Percentiles rank a stretch among this genome's conserved stretches.
Conservation (phyloP, 2,329 filamentous ascomycete species). For the Pestalotiopsis sp. region DNA sequence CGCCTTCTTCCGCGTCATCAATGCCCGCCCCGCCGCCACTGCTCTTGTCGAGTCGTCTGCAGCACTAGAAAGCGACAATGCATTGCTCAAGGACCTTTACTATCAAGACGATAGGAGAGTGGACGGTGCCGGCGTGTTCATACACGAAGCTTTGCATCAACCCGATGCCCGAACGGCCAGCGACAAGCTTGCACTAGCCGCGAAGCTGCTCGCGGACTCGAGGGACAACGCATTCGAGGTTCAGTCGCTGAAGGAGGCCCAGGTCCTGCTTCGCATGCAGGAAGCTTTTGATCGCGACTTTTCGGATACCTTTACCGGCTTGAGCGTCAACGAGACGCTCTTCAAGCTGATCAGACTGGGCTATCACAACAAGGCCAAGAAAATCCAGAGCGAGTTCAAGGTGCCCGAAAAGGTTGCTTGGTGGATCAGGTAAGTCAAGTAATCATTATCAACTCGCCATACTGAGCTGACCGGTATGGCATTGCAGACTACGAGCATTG, state of each 20-base stretch:
- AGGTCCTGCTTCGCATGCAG: constrained; percentile 80
- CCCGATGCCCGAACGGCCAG: constrained; percentile 68
- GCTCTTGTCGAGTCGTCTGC: constrained; percentile 89
- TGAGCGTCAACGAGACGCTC: constrained; percentile 89
- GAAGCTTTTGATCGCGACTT: constrained; percentile 86
- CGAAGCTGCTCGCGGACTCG: constrained; percentile 80
- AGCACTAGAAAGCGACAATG: constrained; percentile 69
- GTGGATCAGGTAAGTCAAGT: constrained; percentile 69
- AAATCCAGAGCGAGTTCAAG: constrained; percentile 89
- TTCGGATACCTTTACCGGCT: constrained; percentile 74
- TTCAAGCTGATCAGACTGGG: constrained; percentile 84
- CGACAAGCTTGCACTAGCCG: constrained; percentile 88
- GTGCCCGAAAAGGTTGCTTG: constrained; percentile 87
- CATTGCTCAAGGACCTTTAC: constrained; percentile 89
- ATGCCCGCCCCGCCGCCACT: constrained; percentile 80
- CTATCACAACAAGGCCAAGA: constrained; percentile 82
- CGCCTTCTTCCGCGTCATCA: constrained; percentile 91
- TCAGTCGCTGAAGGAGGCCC: constrained; percentile 76
- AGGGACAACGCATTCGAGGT: constrained; percentile 79
- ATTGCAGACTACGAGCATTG: constrained; percentile 78
- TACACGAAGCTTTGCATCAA: constrained; percentile 81
- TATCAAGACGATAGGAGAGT: constrained; percentile 94
- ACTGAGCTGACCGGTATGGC: background rate
- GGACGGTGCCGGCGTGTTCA: constrained; percentile 85
- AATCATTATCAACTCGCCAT: no score